phyloP scores from a whole-genome alignment of 2,329 filamentous ascomycete genomes.

The Pestalotiopsis sp. region DNA sequence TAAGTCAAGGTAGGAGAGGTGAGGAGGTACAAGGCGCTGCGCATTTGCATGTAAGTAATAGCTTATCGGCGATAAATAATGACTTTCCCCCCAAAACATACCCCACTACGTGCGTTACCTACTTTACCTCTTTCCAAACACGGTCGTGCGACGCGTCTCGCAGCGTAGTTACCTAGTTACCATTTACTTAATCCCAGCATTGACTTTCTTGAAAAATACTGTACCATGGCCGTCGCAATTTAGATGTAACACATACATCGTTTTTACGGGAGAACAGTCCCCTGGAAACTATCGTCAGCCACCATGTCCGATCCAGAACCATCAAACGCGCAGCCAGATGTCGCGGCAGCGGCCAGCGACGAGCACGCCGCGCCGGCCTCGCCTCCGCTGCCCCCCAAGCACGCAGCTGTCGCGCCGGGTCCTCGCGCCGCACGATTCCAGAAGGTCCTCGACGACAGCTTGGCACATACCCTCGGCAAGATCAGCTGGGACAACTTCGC shows the following conservation, averaged over 20 bases:
- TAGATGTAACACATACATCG: background rate
- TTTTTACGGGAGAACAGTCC: background rate
- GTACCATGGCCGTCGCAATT: background rate
- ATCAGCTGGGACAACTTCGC: constrained; percentile 61
- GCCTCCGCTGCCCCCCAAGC: constrained; percentile 43
- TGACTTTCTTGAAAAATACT: too few relatives aligned
- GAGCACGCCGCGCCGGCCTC: constrained; percentile 26
- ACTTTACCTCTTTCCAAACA: background rate
- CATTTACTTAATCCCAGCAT: too few relatives aligned
- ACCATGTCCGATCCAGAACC: background rate
- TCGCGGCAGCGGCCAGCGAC: background rate
- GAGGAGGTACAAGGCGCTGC: background rate
- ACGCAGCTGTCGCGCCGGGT: constrained; percentile 52
- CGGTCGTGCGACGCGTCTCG: background rate
- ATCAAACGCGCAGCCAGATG: background rate
- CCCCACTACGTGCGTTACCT: background rate
- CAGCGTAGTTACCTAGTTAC: background rate
- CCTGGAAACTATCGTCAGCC: background rate
- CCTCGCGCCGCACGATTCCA: constrained; percentile 59
- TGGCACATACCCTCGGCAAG: constrained; percentile 57
- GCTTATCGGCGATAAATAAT: constrained; percentile 21
- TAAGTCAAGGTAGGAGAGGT: background rate
- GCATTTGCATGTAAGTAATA: background rate
- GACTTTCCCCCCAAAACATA: background rate
- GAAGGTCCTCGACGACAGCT: constrained; percentile 54